Evolutionary conservation across 1,284 basidiomycete species (phyloP).

Genomic region (Malassezia equina): DNA sequence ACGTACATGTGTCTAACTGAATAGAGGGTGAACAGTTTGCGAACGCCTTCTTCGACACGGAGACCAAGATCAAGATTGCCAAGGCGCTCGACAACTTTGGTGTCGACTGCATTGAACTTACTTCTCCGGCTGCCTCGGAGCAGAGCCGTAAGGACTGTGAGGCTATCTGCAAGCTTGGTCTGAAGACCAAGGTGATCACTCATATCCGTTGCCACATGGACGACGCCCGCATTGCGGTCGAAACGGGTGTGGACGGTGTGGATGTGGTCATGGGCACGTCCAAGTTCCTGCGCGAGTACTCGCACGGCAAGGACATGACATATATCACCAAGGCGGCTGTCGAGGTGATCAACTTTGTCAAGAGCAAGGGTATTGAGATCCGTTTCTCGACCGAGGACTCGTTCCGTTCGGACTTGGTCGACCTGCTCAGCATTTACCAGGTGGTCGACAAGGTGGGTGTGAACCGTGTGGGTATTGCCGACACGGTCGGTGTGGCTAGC

Average conservation of each 20-base stretch:
- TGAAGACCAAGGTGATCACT: slow-evolving; percentile 93
- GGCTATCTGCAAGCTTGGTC: slow-evolving; percentile 96
- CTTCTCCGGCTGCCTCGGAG: slow-evolving; percentile 93
- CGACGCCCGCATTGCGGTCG: slow-evolving; percentile 93
- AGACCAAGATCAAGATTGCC: slow-evolving; percentile 99
- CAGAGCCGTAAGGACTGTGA: slow-evolving; percentile 91
- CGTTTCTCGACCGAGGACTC: slow-evolving; percentile 99
- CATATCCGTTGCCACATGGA: slow-evolving; percentile 99
- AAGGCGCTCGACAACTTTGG: slow-evolving; percentile 59
- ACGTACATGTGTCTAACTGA: not conserved
- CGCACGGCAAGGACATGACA: slow-evolving; percentile 99
- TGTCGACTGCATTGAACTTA: slow-evolving; percentile 99
- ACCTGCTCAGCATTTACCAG: slow-evolving; percentile 96
- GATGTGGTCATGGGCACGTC: slow-evolving; percentile 99
- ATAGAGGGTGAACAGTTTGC: slow-evolving; percentile 92
- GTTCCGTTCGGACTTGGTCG: slow-evolving; percentile 98
- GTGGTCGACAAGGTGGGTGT: slow-evolving; percentile 99
- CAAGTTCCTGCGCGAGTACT: slow-evolving; percentile 97
- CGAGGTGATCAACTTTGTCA: slow-evolving; percentile 98
- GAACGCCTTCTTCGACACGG: slow-evolving; percentile 97
- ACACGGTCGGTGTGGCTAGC: slow-evolving; percentile 98
- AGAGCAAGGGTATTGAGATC: slow-evolving; percentile 99
- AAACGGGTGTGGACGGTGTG: slow-evolving; percentile 95
- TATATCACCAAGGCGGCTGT: slow-evolving; percentile 97
- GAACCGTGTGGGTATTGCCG: slow-evolving; percentile 96